These are phyloP conservation scores for Phialocephala sp. DNA, from an alignment of 2,329 filamentous ascomycete species.

Conservation along the genomic window DNA sequence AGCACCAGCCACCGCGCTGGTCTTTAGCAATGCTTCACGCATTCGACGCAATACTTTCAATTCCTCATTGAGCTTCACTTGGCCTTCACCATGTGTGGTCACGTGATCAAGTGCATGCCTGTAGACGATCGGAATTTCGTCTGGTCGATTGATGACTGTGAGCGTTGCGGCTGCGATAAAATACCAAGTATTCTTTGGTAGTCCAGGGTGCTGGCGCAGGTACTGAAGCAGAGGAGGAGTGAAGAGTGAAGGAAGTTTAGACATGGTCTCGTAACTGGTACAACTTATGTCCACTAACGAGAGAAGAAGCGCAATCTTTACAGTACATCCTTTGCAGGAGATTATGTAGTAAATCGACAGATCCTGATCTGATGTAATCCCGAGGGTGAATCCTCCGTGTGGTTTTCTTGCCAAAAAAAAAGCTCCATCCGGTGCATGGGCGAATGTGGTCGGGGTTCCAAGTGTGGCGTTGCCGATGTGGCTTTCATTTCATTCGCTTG, in stretches of 20 bases:
- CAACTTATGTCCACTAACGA: constrained; percentile 1
- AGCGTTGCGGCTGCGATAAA: constrained; percentile 53
- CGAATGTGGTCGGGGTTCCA: background rate
- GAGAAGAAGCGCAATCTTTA: background rate
- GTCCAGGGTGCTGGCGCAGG: constrained; percentile 48
- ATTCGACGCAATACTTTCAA: constrained; percentile 52
- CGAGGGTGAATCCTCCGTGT: background rate
- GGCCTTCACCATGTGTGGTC: constrained; percentile 33
- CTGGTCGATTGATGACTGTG: constrained; percentile 54
- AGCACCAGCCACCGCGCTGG: constrained; percentile 53
- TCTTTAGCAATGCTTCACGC: constrained; percentile 56
- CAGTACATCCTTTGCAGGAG: background rate
- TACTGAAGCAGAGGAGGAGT: constrained; percentile 50
- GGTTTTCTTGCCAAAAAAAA: background rate
- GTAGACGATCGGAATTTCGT: constrained; percentile 54
- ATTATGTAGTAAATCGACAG: background rate
- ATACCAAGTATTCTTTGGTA: constrained; percentile 56
- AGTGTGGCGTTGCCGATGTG: constrained; percentile 15
- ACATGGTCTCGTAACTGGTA: background rate
- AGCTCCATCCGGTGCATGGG: background rate
- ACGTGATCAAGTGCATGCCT: constrained; percentile 47
- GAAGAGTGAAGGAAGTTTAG: constrained; percentile 39
- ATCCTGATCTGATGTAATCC: constrained; percentile 8
- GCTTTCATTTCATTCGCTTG: background rate
- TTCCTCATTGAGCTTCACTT: constrained; percentile 32